These are phyloP conservation scores for Moesziomyces parantarcticus DNA, from an alignment of 1,284 basidiomycete species.

Conservation along the genomic window DNA sequence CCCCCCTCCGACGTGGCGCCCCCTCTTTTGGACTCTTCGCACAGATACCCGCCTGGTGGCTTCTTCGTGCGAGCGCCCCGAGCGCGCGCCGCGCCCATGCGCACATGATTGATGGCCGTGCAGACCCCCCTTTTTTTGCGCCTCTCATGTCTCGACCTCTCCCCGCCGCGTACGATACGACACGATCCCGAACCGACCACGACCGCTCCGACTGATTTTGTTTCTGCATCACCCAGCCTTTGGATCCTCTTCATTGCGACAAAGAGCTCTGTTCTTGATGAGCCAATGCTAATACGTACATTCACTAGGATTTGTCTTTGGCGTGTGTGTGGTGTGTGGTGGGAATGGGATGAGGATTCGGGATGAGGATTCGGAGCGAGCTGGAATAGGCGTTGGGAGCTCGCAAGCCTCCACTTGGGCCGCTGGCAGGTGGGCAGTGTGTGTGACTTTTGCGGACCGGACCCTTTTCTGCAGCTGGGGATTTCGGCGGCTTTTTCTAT, in stretches of 20 bases:
- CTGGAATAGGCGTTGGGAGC: too few relatives aligned
- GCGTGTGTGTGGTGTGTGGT: not conserved
- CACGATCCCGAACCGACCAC: not conserved
- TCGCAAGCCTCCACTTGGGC: too few relatives aligned
- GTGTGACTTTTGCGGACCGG: too few relatives aligned
- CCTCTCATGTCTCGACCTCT: conserved; percentile 27
- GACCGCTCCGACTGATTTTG: not conserved
- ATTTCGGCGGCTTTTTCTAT: too few relatives aligned
- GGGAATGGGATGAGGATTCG: not conserved
- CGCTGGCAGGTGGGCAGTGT: too few relatives aligned
- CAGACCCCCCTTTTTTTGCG: conserved; percentile 4
- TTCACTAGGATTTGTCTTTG: not conserved
- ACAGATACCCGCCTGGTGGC: conserved; percentile 10
- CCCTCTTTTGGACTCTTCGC: not conserved
- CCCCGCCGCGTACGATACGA: not conserved
- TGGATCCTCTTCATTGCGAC: not conserved
- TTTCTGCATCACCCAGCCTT: too few relatives aligned
- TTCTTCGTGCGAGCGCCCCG: conserved; percentile 1
- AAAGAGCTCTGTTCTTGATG: conserved; percentile 7
- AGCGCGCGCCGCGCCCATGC: not conserved
- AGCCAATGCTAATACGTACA: conserved; percentile 8
- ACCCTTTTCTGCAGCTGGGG: too few relatives aligned
- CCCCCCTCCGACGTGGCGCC: not conserved
- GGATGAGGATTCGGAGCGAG: too few relatives aligned
- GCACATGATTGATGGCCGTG: conserved; percentile 34